These are phyloP conservation scores for Kandelia obovata DNA, from an alignment of 345 rosid genomes.

Conservation along the genomic window DNA sequence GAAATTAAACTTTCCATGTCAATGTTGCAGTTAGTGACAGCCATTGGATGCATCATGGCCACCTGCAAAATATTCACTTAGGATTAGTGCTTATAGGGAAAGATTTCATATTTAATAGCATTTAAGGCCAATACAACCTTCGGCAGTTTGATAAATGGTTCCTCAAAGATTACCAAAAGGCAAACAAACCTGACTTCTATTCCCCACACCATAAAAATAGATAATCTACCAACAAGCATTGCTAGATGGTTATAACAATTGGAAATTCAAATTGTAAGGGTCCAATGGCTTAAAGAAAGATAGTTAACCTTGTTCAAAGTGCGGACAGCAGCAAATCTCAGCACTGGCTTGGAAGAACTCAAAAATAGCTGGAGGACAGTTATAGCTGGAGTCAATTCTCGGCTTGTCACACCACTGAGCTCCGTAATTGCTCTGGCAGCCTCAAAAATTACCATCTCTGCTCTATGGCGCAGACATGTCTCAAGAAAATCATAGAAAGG, in stretches of 20 bases:
- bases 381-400: slow-evolving; percentile 95
- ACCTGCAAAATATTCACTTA: slow-evolving; percentile 47
- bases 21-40: slow-evolving; percentile 97
- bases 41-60: slow-evolving; percentile 99
- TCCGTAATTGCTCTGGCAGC: slow-evolving; percentile 99
- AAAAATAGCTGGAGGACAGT: slow-evolving; percentile 96
- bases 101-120: background rate
- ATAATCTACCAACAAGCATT: too few relatives aligned
- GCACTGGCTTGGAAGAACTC: slow-evolving; percentile 93
- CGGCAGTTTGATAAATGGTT: background rate
- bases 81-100: background rate
- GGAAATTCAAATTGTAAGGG: background rate
- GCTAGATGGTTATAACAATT: background rate
- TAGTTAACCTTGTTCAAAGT: slow-evolving; percentile 81
- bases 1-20: slow-evolving; percentile 98
- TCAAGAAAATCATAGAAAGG: slow-evolving; percentile 96
- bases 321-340: slow-evolving; percentile 98
- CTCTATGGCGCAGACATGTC: slow-evolving; percentile 93
- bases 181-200: background rate
- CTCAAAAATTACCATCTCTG: slow-evolving; percentile 98
- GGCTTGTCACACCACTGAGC: slow-evolving; percentile 86
- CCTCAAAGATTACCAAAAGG: background rate
- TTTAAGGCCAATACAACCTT: background rate
- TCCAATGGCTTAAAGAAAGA: slow-evolving; percentile 6
- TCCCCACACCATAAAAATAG: background rate